Conservation (phyloP, 2,329 filamentous ascomycete genomes). For the Aspergillus sp. region DNA sequence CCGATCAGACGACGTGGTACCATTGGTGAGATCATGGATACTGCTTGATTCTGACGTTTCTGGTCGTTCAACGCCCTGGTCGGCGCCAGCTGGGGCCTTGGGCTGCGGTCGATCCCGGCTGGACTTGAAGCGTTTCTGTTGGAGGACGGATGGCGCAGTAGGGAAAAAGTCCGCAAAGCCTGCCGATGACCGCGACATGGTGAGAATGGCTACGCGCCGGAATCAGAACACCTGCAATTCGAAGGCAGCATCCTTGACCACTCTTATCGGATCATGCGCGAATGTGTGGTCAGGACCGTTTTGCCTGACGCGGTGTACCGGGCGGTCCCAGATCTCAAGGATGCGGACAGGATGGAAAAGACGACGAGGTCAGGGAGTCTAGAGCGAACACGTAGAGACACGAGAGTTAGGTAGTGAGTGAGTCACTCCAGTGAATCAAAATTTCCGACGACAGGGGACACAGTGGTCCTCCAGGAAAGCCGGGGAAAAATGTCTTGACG, state of each 20-base stretch:
- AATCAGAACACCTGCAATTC: conserved; percentile 30
- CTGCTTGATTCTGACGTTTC: conserved; percentile 9
- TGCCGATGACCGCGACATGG: conserved; percentile 77
- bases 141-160: conserved; percentile 66
- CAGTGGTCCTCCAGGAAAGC: too few relatives aligned
- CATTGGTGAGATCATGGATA: conserved; percentile 12
- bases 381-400: background rate
- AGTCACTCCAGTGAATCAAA: too few relatives aligned
- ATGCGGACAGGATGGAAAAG: background rate
- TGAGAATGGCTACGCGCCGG: conserved; percentile 49
- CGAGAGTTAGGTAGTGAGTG: background rate
- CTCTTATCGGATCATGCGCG: conserved; percentile 17
- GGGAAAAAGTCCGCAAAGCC: conserved; percentile 87
- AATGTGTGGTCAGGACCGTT: conserved; percentile 20
- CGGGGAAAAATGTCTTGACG: background rate
- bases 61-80: conserved; percentile 16
- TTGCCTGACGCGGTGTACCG: conserved; percentile 14
- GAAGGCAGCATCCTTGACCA: conserved; percentile 42
- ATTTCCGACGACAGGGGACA: too few relatives aligned
- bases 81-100: conserved; percentile 39
- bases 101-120: conserved; percentile 62
- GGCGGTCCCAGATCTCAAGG: conserved; percentile 2
- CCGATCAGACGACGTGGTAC: conserved; percentile 14
- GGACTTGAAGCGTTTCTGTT: conserved; percentile 47
- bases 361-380: background rate